A percentile compares a stretch with the other conserved stretches of the same genome.
Evolutionary conservation across 179 eudicot species (phyloP).

Genomic region (Spergularia azorica): DNA sequence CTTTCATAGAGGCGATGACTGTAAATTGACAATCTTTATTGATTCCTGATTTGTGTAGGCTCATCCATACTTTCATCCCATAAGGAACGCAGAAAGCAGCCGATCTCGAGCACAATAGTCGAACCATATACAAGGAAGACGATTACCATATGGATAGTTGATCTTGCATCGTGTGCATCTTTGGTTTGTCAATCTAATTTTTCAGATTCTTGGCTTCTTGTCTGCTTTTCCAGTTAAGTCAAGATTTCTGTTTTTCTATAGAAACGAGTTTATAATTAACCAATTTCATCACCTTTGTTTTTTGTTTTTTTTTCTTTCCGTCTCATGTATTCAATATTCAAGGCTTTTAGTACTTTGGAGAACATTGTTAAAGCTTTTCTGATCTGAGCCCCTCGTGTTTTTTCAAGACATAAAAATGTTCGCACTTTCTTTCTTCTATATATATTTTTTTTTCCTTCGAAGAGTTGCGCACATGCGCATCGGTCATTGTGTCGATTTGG

Average conservation of each 20-base stretch:
- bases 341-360: conserved; percentile 13
- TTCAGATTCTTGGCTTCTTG: conserved; percentile 3
- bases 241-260: neutral
- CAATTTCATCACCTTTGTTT: neutral
- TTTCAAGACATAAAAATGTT: too few relatives aligned
- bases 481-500: neutral
- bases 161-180: conserved; percentile 10
- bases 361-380: neutral
- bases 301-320: neutral
- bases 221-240: conserved; percentile 7
- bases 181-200: conserved; percentile 23
- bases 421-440: too few relatives aligned
- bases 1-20: neutral
- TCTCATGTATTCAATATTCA: conserved; percentile 9
- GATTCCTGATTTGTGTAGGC: conserved; percentile 50
- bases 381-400: neutral
- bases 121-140: neutral
- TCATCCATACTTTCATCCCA: conserved; percentile 86
- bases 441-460: too few relatives aligned
- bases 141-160: conserved; percentile 4
- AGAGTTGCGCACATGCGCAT: too few relatives aligned
- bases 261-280: neutral
- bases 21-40: neutral
- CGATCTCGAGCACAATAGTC: conserved; percentile 48
- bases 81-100: conserved; percentile 92